A percentile compares a stretch with the other conserved stretches of the same genome.
Evolutionary conservation across 768 basidiomycete genomes (phyloP).

Genomic region (Cyclocybe cylindracea): DNA sequence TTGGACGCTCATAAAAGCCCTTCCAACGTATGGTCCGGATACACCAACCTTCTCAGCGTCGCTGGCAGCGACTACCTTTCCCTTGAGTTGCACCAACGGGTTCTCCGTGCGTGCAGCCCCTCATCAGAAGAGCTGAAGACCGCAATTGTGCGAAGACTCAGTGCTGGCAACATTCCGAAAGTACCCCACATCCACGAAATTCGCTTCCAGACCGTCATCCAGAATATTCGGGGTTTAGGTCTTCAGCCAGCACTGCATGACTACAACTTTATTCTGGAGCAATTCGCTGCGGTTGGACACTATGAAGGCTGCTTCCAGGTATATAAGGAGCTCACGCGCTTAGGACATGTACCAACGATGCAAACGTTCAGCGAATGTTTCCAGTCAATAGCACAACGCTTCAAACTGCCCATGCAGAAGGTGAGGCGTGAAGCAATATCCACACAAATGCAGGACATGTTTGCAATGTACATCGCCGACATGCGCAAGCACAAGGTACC

Average conservation of each 20-base stretch:
- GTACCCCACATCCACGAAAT: constrained; percentile 60
- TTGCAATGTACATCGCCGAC: constrained; percentile 52
- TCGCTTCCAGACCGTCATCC: constrained; percentile 67
- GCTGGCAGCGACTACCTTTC: constrained; percentile 54
- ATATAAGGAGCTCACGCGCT: constrained; percentile 54
- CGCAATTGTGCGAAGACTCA: constrained; percentile 41
- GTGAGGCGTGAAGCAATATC: constrained; percentile 34
- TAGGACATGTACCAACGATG: constrained; percentile 47
- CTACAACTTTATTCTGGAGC: constrained; percentile 73
- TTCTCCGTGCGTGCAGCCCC: constrained; percentile 67
- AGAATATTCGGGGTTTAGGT: constrained; percentile 64
- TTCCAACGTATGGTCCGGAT: constrained; percentile 63
- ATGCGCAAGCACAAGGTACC: constrained; percentile 52
- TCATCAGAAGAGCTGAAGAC: constrained; percentile 45
- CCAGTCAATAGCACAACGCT: constrained; percentile 70
- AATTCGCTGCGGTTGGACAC: constrained; percentile 79
- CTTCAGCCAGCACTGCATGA: constrained; percentile 55
- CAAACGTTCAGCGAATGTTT: constrained; percentile 65
- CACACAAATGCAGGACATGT: constrained; percentile 45
- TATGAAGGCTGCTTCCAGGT: constrained; percentile 58
- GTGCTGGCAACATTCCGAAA: constrained; percentile 33
- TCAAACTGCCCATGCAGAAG: constrained; percentile 56
- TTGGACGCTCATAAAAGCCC: constrained; percentile 39
- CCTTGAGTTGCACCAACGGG: constrained; percentile 65
- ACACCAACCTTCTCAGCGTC: constrained; percentile 55